phyloP scores from a whole-genome alignment of 768 basidiomycete genomes.

The Polyporus arcularius region DNA sequence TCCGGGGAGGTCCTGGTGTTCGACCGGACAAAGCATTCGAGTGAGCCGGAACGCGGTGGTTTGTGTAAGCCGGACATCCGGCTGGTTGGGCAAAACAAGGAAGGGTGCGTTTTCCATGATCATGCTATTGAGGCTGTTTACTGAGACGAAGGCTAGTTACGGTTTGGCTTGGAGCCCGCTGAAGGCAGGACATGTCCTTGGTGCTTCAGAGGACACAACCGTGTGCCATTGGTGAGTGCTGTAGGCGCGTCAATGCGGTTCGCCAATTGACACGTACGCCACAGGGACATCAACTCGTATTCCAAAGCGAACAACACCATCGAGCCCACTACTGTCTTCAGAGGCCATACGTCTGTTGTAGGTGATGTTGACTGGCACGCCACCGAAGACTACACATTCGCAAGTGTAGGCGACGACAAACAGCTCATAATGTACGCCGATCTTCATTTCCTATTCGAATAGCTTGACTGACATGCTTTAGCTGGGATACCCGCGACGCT shows the following conservation, averaged over 20 bases:
- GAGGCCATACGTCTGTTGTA: conserved; percentile 89
- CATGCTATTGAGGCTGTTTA: not conserved
- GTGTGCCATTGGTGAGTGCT: conserved; percentile 84
- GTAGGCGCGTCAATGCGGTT: not conserved
- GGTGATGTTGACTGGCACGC: conserved; percentile 98
- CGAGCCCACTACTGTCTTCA: conserved; percentile 83
- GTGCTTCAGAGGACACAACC: conserved; percentile 94
- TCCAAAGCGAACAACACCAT: conserved; percentile 73
- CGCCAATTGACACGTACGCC: not conserved
- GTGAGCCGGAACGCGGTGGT: conserved; percentile 84
- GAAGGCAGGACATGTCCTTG: conserved; percentile 82
- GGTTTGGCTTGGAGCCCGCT: conserved; percentile 91
- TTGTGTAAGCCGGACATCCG: conserved; percentile 89
- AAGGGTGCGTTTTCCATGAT: conserved; percentile 66
- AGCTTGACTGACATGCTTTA: conserved; percentile 31
- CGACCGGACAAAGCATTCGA: conserved; percentile 95
- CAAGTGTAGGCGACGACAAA: conserved; percentile 95
- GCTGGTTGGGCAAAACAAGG: conserved; percentile 86
- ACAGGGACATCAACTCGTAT: conserved; percentile 92
- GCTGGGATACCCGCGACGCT: conserved; percentile 90
- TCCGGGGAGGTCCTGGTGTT: conserved; percentile 93
- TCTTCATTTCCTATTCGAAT: not conserved
- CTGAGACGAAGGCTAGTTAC: conserved; percentile 54
- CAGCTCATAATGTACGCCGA: conserved; percentile 84
- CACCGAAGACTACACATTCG: conserved; percentile 79